Evolutionary conservation across 257 asterid genomes (phyloP), one percentile per base, ranked within the genome.

Genomic region (Gardenia jasminoides): DNA sequence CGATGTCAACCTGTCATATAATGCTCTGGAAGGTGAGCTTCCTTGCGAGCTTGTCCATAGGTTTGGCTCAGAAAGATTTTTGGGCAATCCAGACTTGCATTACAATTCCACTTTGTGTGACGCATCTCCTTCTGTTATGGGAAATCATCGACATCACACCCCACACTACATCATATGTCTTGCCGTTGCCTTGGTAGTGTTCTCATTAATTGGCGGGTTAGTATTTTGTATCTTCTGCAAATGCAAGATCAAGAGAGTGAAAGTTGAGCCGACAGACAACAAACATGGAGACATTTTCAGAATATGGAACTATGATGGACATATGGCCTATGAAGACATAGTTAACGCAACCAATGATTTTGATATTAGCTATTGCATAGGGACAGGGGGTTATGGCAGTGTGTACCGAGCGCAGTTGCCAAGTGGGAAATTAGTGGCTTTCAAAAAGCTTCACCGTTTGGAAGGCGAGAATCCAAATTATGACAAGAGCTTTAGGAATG

Each of bases 301-400:
- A 54, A 56, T 74, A 2, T 74, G 50, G 77, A 74, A 74, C 33
- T 74, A 54, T 10, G 67, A 74, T 20, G 67, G 67, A 74, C 33
- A 54, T 33, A 28, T 74, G 3, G 67, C 77, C 15, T 74, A 74
- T 13, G 31, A 22, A 52, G 77, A 74, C 33, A 54, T 74, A 50
- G 54, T 74, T 10, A 31, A 22, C 20, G 77, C 36, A 46, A 36
- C 67, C 11, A 67, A 74, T 54, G 77, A 54, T 36, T 74, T 74
- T 56, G 67, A 54, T 20, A 33, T 74, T 33, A 54, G 24, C 52
- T 74, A 74, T 56, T 74, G 77, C 67, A 74, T 74, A 12, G 77
- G 67, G 36, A 3, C 77, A 54, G 67, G 77, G n/a, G 52, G 77
- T 54, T 74, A 74, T 54, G 77, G 77, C 1, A 74, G 77, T 22